A percentile compares a stretch with the other conserved stretches of the same genome.
Conservation (phyloP, 495 filamentous ascomycete species). For the Geoglossum glabrum region DNA sequence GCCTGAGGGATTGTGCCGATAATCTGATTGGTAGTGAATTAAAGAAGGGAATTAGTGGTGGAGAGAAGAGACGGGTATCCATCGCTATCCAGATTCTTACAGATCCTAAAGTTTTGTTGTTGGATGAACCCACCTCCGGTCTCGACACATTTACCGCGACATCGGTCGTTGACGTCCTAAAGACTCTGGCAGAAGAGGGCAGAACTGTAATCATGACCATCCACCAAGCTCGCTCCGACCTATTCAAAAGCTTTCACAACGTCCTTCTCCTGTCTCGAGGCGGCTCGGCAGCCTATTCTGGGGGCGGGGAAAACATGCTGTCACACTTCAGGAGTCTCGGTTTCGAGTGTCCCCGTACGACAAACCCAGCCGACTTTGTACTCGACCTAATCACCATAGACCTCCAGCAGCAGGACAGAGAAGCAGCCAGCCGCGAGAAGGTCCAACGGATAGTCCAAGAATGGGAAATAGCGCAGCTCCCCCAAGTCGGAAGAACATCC, state of each 20-base stretch:
- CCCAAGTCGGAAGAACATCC: not conserved
- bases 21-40: constrained; percentile 49
- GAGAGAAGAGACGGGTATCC: constrained; percentile 53
- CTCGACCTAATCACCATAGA: constrained; percentile 58
- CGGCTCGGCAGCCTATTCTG: constrained; percentile 44
- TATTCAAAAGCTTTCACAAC: constrained; percentile 49
- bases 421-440: constrained; percentile 35
- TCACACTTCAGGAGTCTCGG: constrained; percentile 38
- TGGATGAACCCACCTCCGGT: constrained; percentile 60
- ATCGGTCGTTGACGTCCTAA: constrained; percentile 52
- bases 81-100: constrained; percentile 61
- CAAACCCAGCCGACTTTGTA: constrained; percentile 59
- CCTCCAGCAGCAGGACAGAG: constrained; percentile 37
- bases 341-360: constrained; percentile 39
- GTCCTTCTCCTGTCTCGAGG: constrained; percentile 49
- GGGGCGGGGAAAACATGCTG: constrained; percentile 42
- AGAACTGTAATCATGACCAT: constrained; percentile 54
- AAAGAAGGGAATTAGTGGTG: constrained; percentile 57
- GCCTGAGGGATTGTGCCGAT: constrained; percentile 57
- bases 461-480: constrained; percentile 19
- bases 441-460: constrained; percentile 35
- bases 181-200: constrained; percentile 48
- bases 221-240: constrained; percentile 52
- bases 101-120: constrained; percentile 44
- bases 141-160: constrained; percentile 57